phyloP scores from a whole-genome alignment of 2,329 filamentous ascomycete genomes.

The Cercospora beticola region DNA sequence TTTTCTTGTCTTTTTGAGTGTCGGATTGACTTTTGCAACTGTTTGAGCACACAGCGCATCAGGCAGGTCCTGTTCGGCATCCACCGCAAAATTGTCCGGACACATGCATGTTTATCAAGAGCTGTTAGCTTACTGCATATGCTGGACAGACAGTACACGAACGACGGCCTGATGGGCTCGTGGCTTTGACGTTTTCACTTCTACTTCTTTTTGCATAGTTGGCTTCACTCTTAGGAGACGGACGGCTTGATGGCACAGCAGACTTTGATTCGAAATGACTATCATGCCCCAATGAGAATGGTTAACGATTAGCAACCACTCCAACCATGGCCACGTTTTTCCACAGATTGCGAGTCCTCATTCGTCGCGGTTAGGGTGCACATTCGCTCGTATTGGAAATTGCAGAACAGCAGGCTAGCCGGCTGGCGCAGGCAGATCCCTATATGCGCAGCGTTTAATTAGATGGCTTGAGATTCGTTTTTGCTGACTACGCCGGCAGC shows the following conservation, averaged over 20 bases:
- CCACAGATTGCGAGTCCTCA: neutral
- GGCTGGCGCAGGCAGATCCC: slow-evolving; percentile 10
- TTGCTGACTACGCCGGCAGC: neutral
- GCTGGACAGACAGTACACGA: slow-evolving; percentile 19
- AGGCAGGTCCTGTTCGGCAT: slow-evolving; percentile 15
- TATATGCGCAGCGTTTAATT: slow-evolving; percentile 11
- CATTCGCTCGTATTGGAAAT: slow-evolving; percentile 11
- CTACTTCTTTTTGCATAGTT: slow-evolving; percentile 23
- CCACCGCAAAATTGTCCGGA: no score
- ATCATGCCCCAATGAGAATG: slow-evolving; percentile 19
- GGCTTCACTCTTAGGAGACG: slow-evolving; percentile 16
- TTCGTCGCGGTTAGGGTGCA: neutral
- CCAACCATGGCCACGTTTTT: neutral
- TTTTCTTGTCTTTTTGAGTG: slow-evolving; percentile 18
- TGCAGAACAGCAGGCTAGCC: slow-evolving; percentile 4
- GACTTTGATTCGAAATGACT: slow-evolving; percentile 20
- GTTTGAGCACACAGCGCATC: slow-evolving; percentile 18
- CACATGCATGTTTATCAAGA: no score
- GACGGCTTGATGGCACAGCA: slow-evolving; percentile 19
- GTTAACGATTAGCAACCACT: slow-evolving; percentile 15
- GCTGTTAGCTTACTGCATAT: neutral
- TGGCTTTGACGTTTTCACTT: slow-evolving; percentile 16
- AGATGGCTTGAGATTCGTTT: neutral
- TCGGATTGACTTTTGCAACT: slow-evolving; percentile 17
- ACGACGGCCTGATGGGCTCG: slow-evolving; percentile 17